Percentiles rank a stretch among this genome's conserved stretches.
Conservation (phyloP, 2,329 filamentous ascomycete species). For the Neofusicoccum umdonicola region DNA sequence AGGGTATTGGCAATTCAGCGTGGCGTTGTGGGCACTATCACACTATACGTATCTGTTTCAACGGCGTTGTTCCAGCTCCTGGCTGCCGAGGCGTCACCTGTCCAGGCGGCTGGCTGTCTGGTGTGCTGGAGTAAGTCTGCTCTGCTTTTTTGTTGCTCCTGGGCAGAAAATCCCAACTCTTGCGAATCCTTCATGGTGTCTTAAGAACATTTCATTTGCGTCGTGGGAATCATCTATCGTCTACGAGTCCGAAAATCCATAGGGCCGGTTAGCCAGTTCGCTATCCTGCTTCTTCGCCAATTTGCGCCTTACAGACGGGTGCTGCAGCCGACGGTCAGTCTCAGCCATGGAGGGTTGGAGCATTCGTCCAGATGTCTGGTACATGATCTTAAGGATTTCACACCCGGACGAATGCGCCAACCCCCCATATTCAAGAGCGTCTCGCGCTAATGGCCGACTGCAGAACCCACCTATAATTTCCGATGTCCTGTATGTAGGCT, state of each 20-base stretch:
- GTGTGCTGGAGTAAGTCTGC: not conserved
- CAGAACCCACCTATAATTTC: not conserved
- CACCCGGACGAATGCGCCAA: no score
- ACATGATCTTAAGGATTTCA: no score
- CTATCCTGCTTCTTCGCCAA: not conserved
- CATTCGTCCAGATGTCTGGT: no score
- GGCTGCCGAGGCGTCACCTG: not conserved
- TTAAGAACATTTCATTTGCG: conserved; percentile 3
- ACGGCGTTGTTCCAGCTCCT: not conserved
- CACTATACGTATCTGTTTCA: conserved; percentile 4
- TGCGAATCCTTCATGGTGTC: not conserved
- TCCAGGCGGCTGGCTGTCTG: not conserved
- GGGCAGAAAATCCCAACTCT: conserved; percentile 1
- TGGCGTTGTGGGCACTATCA: conserved; percentile 17
- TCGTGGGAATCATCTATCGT: conserved; percentile 12
- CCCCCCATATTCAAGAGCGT: no score
- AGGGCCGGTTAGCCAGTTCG: not conserved
- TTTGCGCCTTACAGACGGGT: no score
- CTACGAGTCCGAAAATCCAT: not conserved
- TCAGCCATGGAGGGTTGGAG: no score
- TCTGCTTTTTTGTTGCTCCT: not conserved
- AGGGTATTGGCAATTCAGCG: conserved; percentile 13
- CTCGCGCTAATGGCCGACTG: no score
- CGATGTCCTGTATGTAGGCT: not conserved
- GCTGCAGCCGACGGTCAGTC: no score